Evolutionary conservation across 164 flowering plant species (phyloP), one percentile per base, ranked within the genome.

Genomic region (Aristolochia fimbriata): DNA sequence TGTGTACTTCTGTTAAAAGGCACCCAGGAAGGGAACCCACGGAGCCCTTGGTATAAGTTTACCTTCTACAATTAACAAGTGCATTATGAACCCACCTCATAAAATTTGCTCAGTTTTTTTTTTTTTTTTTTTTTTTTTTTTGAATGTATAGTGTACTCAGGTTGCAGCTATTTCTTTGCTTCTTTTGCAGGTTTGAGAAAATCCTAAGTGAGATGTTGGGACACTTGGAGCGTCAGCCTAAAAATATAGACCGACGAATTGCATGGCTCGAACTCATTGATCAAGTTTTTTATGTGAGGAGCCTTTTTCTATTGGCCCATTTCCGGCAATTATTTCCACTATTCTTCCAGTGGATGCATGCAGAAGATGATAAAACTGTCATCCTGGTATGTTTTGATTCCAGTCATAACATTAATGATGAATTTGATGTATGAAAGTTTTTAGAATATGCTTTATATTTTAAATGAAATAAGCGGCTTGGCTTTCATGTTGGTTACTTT

Each of bases 181-280:
- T 30, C 1, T 51, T 33, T 20, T 59, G 4, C 68, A 94, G 99
- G 99, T 85, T 59, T 78, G 97, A 91, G 62, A 91, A 61, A 74
- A 70, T 94, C 62, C 71, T 87, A 30, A 83, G 67, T 69, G 97
- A 94, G 77, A 94, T 94, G 97, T 60, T 94, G 31, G 71, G 84
- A 62, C 97, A 94, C 74, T 78, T 94, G 77, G 93, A 91, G 68
- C 87, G 97, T 59, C 96, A 88, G 58, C 96, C 99, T 51, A 80
- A 81, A 71, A 73, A 82, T 71, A 83, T 75, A 67, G 83, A 81
- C 54, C 88, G 93, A 7, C 79, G 85, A 15, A 62, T 74, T 65
- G 76, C 78, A 22, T 94, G 97, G 99, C 96, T 94, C 64, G 70
- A 77, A 62, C 72, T 68, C 57, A 72, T 81, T 49, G 97, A 88